Evolutionary conservation across 306 rosid genomes (phyloP).

Genomic region (Fagus crenata): DNA sequence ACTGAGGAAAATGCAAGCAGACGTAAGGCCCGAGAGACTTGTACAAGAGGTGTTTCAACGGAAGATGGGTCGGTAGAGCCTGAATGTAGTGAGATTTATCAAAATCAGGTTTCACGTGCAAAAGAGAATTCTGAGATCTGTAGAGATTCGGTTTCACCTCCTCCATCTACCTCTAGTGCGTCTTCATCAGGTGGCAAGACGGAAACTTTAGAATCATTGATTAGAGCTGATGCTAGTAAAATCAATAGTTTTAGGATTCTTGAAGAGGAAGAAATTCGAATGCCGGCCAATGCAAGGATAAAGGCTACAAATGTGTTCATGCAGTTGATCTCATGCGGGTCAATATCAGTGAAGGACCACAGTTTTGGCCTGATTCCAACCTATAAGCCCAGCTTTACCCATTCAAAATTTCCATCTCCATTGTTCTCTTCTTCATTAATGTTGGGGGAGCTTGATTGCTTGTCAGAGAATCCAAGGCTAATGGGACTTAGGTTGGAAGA

Average conservation of each 20-base stretch:
- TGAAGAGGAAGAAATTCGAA: conserved; percentile 59
- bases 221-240: conserved; percentile 84
- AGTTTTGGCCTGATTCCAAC: conserved; percentile 78
- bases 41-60: conserved; percentile 87
- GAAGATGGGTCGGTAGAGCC: conserved; percentile 64
- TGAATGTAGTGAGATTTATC: conserved; percentile 46
- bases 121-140: conserved; percentile 55
- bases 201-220: conserved; percentile 83
- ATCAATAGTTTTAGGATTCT: conserved; percentile 73
- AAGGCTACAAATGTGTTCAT: conserved; percentile 71
- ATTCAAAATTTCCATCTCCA: conserved; percentile 72
- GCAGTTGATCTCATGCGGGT: conserved; percentile 93
- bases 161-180: conserved; percentile 56
- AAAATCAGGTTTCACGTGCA: conserved; percentile 30
- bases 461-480: conserved; percentile 63
- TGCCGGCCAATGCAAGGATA: conserved; percentile 61
- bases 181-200: conserved; percentile 76
- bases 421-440: conserved; percentile 62
- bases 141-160: conserved; percentile 54
- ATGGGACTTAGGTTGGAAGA: conserved; percentile 69
- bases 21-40: conserved; percentile 53
- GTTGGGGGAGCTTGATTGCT: conserved; percentile 69
- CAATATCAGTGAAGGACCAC: conserved; percentile 79
- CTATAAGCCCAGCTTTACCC: conserved; percentile 64
- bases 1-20: conserved; percentile 63